Evolutionary conservation across 805 yeast genomes (phyloP).

Genomic region (Saturnispora serradocipensis): DNA sequence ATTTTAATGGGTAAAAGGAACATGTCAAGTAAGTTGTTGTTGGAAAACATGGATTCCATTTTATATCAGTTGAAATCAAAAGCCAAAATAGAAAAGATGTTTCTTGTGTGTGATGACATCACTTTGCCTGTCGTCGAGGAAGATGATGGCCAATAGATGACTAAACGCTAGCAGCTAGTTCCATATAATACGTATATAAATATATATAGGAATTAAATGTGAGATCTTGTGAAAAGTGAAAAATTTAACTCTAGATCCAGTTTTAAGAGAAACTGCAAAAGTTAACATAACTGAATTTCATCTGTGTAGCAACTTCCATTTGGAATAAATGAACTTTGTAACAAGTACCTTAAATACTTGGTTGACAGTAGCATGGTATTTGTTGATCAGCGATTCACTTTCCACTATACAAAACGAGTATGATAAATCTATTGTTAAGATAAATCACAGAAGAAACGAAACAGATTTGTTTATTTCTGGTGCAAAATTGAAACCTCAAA

Average conservation of each 20-base stretch:
- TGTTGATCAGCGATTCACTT: neutral
- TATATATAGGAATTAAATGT: neutral
- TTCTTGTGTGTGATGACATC: conserved; percentile 1
- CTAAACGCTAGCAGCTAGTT: neutral
- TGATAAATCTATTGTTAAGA: conserved; percentile 9
- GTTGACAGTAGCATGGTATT: neutral
- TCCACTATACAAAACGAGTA: conserved; percentile 3
- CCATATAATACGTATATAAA: neutral
- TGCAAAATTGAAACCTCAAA: conserved; percentile 28
- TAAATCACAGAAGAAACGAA: conserved; percentile 10
- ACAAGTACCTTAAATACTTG: neutral
- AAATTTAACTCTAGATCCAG: neutral
- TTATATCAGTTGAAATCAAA: conserved; percentile 36
- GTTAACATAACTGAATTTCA: neutral
- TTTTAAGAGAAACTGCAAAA: neutral
- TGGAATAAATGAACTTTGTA: neutral
- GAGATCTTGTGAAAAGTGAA: neutral
- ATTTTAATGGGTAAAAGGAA: conserved; percentile 51
- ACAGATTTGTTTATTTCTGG: conserved; percentile 9
- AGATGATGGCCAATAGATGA: neutral
- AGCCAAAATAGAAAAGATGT: conserved; percentile 5
- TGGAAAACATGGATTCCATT: conserved; percentile 46
- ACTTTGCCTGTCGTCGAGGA: conserved; percentile 2
- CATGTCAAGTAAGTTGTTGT: conserved; percentile 33
- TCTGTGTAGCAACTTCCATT: neutral